Base-by-base conservation (phyloP, 257 asterid genomes). In the Leonotis leonurus region DNA sequence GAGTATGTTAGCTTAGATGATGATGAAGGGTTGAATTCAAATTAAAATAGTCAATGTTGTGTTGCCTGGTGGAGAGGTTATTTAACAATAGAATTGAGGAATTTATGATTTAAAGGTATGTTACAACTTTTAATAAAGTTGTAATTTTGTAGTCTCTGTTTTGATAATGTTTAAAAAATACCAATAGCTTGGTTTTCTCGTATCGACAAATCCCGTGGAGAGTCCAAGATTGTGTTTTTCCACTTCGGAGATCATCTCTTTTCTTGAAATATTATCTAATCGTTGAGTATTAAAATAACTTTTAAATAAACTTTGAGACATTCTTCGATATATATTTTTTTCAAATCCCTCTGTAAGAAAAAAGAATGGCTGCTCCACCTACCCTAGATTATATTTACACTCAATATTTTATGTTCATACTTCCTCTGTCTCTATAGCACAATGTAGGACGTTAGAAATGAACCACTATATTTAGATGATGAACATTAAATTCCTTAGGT, bases 401-500 rank as follows among this genome's bases (percentile, higher is more conserved):
- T 25, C 22, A 18, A 26, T n/a, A 39, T 26, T 27, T 56, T 40
- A 52, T 35, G 61, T 17, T 2, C 22, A 27, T 1, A 6, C 32
- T 14, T 10, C 8, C 37, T 32, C 39, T 18, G 27, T 18, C 56
- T 12, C 29, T n/a, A 2, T 22, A 6, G 32, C 20, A 29, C 39
- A 52, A 6, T 11, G 3, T 49, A 22, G 55, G 35, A 25, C 33
- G 13, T 51, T 51, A 12, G 6, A 14, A 11, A 30, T 54, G 60
- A 16, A 16, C n/a, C 27, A 25, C 20, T 22, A 29, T n/a, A 29
- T 4, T 54, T 40, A 3, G 11, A 43, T 29, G 11, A 43, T 29
- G 63, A 27, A 12, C 44, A 65, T 65, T 65, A 30, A 65, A 26
- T 65, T 25, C 45, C n/a, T 43, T 43, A 30, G 26, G 20, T 29